Evolutionary conservation across 495 filamentous ascomycete genomes (phyloP), one percentile per base, ranked within the genome.

Genomic region (Chaetomium fimeti): DNA sequence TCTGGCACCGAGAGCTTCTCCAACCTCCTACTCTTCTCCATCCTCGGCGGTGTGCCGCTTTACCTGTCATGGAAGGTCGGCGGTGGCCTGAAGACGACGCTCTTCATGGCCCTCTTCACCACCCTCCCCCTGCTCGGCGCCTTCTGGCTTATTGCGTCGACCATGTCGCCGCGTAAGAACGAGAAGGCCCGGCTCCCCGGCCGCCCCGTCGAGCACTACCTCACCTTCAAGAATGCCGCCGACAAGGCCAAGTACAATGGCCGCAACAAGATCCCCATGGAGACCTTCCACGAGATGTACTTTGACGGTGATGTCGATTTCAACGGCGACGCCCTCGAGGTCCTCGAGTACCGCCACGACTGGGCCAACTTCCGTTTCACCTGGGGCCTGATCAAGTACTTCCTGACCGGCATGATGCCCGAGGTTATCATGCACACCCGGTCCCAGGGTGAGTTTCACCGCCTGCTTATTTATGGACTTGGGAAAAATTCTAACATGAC

Each of bases 271-370:
- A 92, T 95, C 64, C 88, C 91, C 56, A 86, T 94, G 82, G 84
- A 91, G 78, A 92, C 89, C 51, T 95, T 95, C 80, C 84, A 91
- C 65, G 90, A 94, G 75, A 92, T 88, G 88, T 94, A 93, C 81
- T 92, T 94, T 72, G 87, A 90, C 69, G 88, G 89, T 59, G 84
- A 90, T 55, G 91, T 93, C 63, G 88, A 91, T 68, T 91, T 94
- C 81, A 94, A 92, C 71, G 90, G 89, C 59, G 91, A 95, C 72
- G 81, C 78, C 63, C 81, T 95, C 66, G 91, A 93, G 67, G 79
- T 89, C 48, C 66, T 94, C 72, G 91, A 95, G 78, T 90, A 89
- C 76, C 81, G 91, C 67, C 91, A 94, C 72, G 91, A 95, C 72
- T 95, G 91, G 91, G 88, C 88, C 60, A 91, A 76, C 77, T 93